phyloP scores from a whole-genome alignment of 257 asterid species.

The Ilex aquifolium region DNA sequence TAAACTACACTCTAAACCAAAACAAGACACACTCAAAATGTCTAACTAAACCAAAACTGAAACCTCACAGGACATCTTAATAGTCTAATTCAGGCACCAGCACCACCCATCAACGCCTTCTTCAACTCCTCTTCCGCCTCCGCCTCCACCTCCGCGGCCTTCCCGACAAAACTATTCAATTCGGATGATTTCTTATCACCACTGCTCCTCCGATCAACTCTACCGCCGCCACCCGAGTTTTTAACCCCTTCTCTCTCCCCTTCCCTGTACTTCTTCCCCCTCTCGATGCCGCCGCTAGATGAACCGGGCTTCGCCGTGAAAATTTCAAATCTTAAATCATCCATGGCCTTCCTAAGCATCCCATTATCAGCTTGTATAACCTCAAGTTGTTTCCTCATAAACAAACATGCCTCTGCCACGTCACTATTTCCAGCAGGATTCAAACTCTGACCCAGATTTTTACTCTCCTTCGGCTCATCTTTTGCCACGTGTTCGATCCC shows the following conservation, averaged over 20 bases:
- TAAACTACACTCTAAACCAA: too few species aligned
- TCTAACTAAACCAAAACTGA: too few species aligned
- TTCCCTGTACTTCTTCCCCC: neutral
- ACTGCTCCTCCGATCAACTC: constrained; percentile 27
- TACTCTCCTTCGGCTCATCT: constrained; percentile 17
- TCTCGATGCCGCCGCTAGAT: constrained; percentile 7
- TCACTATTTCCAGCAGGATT: constrained; percentile 21
- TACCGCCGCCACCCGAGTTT: constrained; percentile 13
- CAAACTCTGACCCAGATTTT: constrained; percentile 25
- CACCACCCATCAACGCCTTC: constrained; percentile 12
- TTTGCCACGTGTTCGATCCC: constrained; percentile 63
- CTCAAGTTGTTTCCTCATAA: constrained; percentile 70
- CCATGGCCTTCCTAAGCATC: constrained; percentile 55
- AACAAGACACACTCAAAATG: too few species aligned
- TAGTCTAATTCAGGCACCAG: constrained; percentile 3
- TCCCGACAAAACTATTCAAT: constrained; percentile 8
- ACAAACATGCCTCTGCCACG: constrained; percentile 61
- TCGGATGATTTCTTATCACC: constrained; percentile 27
- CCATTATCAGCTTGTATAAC: constrained; percentile 72
- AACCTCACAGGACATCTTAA: too few species aligned
- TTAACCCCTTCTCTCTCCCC: constrained; percentile 15
- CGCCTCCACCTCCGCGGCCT: constrained; percentile 26
- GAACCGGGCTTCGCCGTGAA: constrained; percentile 33
- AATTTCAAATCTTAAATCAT: constrained; percentile 66
- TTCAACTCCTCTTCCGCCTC: constrained; percentile 36